These are phyloP conservation scores for Bifiguratus adelaidae DNA, from an alignment of 192 early-diverging fungal genomes.

Conservation along the genomic window DNA sequence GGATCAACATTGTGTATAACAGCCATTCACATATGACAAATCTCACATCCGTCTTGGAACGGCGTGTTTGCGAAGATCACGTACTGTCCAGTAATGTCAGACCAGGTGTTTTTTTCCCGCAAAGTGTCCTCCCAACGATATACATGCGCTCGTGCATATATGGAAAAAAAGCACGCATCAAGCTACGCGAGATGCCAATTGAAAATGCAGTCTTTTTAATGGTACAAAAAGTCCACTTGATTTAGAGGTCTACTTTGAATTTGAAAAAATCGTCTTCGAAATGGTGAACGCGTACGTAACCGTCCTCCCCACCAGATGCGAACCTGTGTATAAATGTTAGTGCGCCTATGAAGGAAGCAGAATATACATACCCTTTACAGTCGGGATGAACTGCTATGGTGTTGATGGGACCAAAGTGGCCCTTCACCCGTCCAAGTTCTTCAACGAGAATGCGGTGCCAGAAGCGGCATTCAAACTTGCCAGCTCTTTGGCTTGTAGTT, in stretches of 20 bases:
- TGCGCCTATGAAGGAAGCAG: not conserved
- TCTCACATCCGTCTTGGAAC: too few relatives aligned
- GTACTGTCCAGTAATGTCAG: too few relatives aligned
- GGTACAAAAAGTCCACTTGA: too few relatives aligned
- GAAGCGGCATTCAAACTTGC: constrained; percentile 97
- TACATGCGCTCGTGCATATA: too few relatives aligned
- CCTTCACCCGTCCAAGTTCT: constrained; percentile 93
- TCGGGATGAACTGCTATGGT: constrained; percentile 95
- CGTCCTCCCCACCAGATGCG: constrained; percentile 96
- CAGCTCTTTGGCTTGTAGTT: constrained; percentile 75
- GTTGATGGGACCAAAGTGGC: constrained; percentile 99
- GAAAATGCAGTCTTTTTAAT: too few relatives aligned
- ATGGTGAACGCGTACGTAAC: constrained; percentile 93
- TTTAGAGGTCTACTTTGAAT: constrained; percentile 71
- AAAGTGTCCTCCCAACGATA: too few relatives aligned
- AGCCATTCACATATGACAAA: too few relatives aligned
- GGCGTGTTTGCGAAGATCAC: too few relatives aligned
- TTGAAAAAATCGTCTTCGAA: constrained; percentile 93
- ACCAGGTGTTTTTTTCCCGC: too few relatives aligned
- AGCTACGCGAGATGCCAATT: too few relatives aligned
- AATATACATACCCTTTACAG: constrained; percentile 47
- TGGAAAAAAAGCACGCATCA: too few relatives aligned
- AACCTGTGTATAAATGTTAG: constrained; percentile 39
- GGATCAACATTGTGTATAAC: too few relatives aligned
- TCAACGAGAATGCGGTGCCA: constrained; percentile 96